Percentiles rank a stretch among this genome's conserved stretches.
These are phyloP conservation scores for Chaetomiaceae sp. DNA, from an alignment of 2,329 filamentous ascomycete genomes.

Conservation along the genomic window DNA sequence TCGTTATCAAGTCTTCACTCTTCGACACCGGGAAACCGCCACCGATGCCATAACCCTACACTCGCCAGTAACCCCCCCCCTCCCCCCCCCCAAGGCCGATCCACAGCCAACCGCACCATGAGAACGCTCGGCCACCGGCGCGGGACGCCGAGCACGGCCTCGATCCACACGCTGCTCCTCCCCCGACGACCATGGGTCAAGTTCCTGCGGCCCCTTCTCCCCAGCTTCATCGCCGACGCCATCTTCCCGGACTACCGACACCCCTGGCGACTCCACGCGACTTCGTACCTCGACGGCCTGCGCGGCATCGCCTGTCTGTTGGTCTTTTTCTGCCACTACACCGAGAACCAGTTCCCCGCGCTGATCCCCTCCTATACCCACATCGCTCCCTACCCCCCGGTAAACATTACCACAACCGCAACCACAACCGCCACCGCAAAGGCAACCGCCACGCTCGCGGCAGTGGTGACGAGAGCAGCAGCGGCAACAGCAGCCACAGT, in stretches of 20 bases:
- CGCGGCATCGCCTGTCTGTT: slow-evolving; percentile 46
- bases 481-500: too few relatives aligned
- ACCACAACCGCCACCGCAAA: too few relatives aligned
- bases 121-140: slow-evolving; percentile 4
- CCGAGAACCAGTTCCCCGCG: slow-evolving; percentile 37
- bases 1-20: not conserved
- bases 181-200: slow-evolving; percentile 4
- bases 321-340: slow-evolving; percentile 46
- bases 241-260: slow-evolving; percentile 31
- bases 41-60: not conserved
- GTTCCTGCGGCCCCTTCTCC: slow-evolving; percentile 28
- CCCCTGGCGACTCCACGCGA: slow-evolving; percentile 34
- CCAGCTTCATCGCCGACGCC: slow-evolving; percentile 33
- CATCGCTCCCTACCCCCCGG: too few relatives aligned
- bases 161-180: not conserved
- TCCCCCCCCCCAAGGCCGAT: too few relatives aligned
- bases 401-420: too few relatives aligned
- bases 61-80: not conserved
- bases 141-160: slow-evolving; percentile 4
- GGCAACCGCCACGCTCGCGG: too few relatives aligned
- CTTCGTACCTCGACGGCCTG: slow-evolving; percentile 47
- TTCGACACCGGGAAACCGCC: not conserved
- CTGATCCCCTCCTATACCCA: slow-evolving; percentile 34
- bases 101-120: too few relatives aligned
- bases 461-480: too few relatives aligned